A percentile compares a stretch with the other conserved stretches of the same genome.
phyloP scores from a whole-genome alignment of 2,329 filamentous ascomycete species.

The Fusarium oligoseptatum region DNA sequence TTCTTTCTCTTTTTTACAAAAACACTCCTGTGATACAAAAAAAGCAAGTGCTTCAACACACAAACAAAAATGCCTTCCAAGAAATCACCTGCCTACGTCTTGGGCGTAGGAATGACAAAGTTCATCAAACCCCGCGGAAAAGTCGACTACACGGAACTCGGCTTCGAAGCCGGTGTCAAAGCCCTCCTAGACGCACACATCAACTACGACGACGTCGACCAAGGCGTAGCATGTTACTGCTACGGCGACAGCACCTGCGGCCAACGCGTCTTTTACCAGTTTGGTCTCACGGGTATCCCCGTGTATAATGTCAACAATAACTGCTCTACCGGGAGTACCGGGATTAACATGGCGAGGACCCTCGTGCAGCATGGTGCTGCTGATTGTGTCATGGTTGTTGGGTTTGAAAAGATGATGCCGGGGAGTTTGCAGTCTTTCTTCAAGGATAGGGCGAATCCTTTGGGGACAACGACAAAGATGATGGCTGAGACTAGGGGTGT shows the following conservation, averaged over 20 bases:
- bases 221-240: conserved; percentile 97
- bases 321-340: conserved; percentile 95
- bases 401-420: conserved; percentile 98
- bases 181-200: conserved; percentile 88
- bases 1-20: neutral
- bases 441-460: conserved; percentile 86
- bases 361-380: conserved; percentile 84
- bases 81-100: conserved; percentile 79
- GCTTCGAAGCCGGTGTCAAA: conserved; percentile 92
- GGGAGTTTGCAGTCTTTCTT: conserved; percentile 88
- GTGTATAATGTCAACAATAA: conserved; percentile 99
- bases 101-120: conserved; percentile 98
- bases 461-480: conserved; percentile 78
- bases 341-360: conserved; percentile 84
- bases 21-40: neutral
- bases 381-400: conserved; percentile 90
- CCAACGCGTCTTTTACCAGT: conserved; percentile 98
- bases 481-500: conserved; percentile 86
- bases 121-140: conserved; percentile 98
- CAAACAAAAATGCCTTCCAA: conserved; percentile 60
- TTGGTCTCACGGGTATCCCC: conserved; percentile 96
- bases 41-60: conserved; percentile 30
- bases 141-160: conserved; percentile 94
- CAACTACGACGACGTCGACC: conserved; percentile 96
- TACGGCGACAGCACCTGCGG: conserved; percentile 96